Evolutionary conservation across 768 basidiomycete genomes (phyloP), one percentile per base, ranked within the genome.

Genomic region (Nevesoporus exiguus): DNA sequence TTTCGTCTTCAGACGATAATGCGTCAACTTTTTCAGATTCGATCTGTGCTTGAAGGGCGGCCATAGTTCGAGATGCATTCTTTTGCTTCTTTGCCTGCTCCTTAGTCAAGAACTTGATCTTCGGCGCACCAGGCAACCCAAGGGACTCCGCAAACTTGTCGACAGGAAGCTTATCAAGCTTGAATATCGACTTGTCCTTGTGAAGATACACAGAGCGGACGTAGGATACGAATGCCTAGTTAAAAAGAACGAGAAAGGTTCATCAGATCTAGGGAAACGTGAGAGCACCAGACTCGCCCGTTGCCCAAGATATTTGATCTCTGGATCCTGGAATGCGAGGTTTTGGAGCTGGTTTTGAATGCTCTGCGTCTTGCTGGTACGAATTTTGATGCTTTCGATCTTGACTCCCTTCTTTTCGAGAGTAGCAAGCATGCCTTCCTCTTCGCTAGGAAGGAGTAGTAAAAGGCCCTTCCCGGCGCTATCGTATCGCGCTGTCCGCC

Each of bases 161-260:
- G 5, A 87, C 78, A 0, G 94, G 94, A 15, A 98, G 80, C 50
- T 86, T 83, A 5, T 82, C 79, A 27, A 97, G 72, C 64, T 92
- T 91, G 79, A 98, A 99, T 57, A 96, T 83, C 0, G 84, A 75
- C 66, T 98, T 99, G 75, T 98, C 87, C 67, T 92, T 96, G 59
- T 98, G 96, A 19, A 98, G 76, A 67, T 97, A 79, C 22, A 99
- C 75, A 5, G 96, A 97, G 15, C 93, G 90, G 59, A 98, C 75
- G 69, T 99, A 99, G 14, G 95, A 96, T 9, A 98, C 88, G 65
- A 98, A 96, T 1, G 95, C 91, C 93, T 98, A 7, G n/a, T n/a
- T n/a, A n/a, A n/a, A n/a, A n/a, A n/a, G n/a, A n/a, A 7, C 36
- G 14, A 36, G 10, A 65, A 6, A 41, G 7, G 17, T 1, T 37